Percentiles rank a stretch among this genome's conserved stretches.
phyloP scores from a whole-genome alignment of 1,139 yeast species.

The Blastobotrys serpentis region DNA sequence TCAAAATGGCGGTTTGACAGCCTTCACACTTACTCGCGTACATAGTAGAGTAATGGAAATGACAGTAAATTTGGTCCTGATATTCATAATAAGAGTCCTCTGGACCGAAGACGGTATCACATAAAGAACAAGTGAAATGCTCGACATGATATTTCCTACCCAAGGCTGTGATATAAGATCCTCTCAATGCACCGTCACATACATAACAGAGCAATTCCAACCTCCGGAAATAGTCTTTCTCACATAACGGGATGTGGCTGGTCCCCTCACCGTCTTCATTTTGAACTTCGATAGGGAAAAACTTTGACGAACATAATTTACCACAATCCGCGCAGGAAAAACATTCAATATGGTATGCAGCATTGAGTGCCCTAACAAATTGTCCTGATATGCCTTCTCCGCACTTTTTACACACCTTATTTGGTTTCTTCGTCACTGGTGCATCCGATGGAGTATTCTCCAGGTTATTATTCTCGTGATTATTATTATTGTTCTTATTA shows the following conservation, averaged over 20 bases:
- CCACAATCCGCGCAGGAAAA: conserved; percentile 84
- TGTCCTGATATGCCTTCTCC: conserved; percentile 70
- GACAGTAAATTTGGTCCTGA: conserved; percentile 79
- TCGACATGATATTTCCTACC: conserved; percentile 92
- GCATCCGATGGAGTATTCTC: background rate
- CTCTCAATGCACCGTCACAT: conserved; percentile 83
- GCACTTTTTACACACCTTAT: conserved; percentile 58
- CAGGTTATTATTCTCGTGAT: conserved; percentile 1
- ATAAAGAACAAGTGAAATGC: conserved; percentile 89
- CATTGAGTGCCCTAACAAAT: conserved; percentile 78
- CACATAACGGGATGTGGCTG: conserved; percentile 80
- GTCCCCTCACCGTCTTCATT: conserved; percentile 37
- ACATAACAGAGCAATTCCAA: conserved; percentile 78
- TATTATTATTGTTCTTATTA: conserved; percentile 9
- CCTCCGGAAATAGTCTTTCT: conserved; percentile 85
- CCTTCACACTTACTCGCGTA: conserved; percentile 94
- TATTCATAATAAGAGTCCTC: conserved; percentile 94
- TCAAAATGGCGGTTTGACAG: conserved; percentile 84
- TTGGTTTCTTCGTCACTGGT: conserved; percentile 16
- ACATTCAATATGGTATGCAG: conserved; percentile 82
- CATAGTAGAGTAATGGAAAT: conserved; percentile 80
- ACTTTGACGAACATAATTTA: conserved; percentile 67
- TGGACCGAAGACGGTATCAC: conserved; percentile 83
- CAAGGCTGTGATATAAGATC: conserved; percentile 91
- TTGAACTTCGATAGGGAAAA: conserved; percentile 52